Percentiles rank a stretch among this genome's conserved stretches.
Evolutionary conservation across 306 rosid species (phyloP).

Genomic region (Prunus dulcis): DNA sequence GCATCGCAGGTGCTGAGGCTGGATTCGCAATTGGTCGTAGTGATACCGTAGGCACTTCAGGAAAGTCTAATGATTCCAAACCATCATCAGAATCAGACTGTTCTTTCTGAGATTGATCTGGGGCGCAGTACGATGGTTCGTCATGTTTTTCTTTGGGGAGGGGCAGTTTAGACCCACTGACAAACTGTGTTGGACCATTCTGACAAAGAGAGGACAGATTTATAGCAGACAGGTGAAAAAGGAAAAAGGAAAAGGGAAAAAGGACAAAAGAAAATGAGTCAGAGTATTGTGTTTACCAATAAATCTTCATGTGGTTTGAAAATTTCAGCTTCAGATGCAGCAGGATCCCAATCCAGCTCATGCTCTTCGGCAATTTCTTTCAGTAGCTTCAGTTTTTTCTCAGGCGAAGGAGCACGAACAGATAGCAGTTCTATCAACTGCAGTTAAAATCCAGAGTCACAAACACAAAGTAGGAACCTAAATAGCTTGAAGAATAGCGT

Average conservation of each 20-base stretch:
- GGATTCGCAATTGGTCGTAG: constrained; percentile 35
- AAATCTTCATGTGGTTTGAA: constrained; percentile 80
- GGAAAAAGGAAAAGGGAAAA: constrained; percentile 12
- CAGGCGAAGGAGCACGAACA: constrained; percentile 84
- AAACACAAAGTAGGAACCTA: constrained; percentile 22
- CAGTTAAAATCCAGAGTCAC: constrained; percentile 23
- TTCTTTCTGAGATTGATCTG: constrained; percentile 42
- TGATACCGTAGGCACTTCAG: constrained; percentile 69
- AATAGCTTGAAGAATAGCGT: neutral
- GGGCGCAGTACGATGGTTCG: constrained; percentile 30
- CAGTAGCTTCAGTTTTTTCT: constrained; percentile 79
- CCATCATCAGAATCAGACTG: constrained; percentile 67
- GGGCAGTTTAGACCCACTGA: constrained; percentile 56
- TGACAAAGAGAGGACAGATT: constrained; percentile 35
- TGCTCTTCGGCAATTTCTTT: constrained; percentile 95
- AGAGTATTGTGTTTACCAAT: constrained; percentile 43
- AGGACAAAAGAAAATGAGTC: neutral
- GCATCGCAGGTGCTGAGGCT: constrained; percentile 52
- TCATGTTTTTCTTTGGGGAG: constrained; percentile 71
- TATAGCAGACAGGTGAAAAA: neutral
- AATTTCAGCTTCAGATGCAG: constrained; percentile 72
- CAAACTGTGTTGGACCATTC: constrained; percentile 67
- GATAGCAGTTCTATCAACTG: constrained; percentile 90
- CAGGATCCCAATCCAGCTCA: constrained; percentile 92
- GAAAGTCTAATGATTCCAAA: constrained; percentile 65